These are phyloP conservation scores for Russula foetens DNA, from an alignment of 768 basidiomycete genomes.

Conservation along the genomic window DNA sequence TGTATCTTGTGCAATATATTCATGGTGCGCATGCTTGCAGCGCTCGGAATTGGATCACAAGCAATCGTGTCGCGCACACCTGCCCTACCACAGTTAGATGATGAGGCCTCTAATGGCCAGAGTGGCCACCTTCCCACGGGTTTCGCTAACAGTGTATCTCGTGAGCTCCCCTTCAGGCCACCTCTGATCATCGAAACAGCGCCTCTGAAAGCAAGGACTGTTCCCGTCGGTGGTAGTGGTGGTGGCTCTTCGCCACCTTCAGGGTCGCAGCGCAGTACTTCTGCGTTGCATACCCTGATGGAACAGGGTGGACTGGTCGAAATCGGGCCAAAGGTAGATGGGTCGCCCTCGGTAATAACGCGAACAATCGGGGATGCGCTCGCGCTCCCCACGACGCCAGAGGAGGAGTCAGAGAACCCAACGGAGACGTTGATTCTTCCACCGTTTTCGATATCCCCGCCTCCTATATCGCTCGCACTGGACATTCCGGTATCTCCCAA, in stretches of 20 bases:
- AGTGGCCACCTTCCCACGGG: neutral
- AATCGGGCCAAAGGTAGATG: slow-evolving; percentile 38
- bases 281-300: slow-evolving; percentile 57
- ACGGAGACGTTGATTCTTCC: neutral
- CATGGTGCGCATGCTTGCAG: slow-evolving; percentile 20
- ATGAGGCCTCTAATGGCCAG: neutral
- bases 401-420: slow-evolving; percentile 5
- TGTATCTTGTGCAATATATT: neutral
- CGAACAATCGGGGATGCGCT: slow-evolving; percentile 32
- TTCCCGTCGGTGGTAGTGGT: neutral
- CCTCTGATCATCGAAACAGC: neutral
- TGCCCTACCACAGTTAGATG: slow-evolving; percentile 16
- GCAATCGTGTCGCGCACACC: slow-evolving; percentile 29
- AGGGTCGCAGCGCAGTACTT: slow-evolving; percentile 22
- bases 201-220: neutral
- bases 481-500: neutral
- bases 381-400: slow-evolving; percentile 5
- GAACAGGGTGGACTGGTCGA: slow-evolving; percentile 59
- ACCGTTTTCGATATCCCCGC: neutral
- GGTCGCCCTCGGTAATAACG: slow-evolving; percentile 30
- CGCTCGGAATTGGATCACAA: slow-evolving; percentile 63
- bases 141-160: slow-evolving; percentile 5
- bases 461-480: neutral
- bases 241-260: neutral
- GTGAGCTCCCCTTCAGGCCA: neutral